Evolutionary conservation across 164 flowering plant genomes (phyloP).

Genomic region (Annona cherimola): DNA sequence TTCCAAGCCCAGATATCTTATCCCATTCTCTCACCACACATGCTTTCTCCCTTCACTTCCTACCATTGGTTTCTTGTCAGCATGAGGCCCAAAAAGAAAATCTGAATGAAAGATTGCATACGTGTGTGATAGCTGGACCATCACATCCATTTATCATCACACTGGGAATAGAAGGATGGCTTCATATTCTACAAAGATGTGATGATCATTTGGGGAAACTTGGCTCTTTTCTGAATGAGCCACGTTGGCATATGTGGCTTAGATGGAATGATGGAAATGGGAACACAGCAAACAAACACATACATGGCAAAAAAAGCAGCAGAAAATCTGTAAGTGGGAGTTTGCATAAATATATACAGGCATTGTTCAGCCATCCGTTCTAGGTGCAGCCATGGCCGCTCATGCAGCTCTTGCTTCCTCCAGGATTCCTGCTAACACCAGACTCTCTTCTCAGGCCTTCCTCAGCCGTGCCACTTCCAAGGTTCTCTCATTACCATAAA

Average conservation of each 20-base stretch:
- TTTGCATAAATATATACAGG: not conserved
- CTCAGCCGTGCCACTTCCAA: slow-evolving; percentile 55
- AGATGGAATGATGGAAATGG: not conserved
- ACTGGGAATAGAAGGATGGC: too few relatives aligned
- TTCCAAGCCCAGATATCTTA: slow-evolving; percentile 29
- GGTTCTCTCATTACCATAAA: slow-evolving; percentile 25
- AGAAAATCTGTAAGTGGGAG: not conserved
- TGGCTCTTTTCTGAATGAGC: too few relatives aligned
- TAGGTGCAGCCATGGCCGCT: slow-evolving; percentile 80
- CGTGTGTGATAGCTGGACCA: not conserved
- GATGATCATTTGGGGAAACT: too few relatives aligned
- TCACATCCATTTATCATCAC: too few relatives aligned
- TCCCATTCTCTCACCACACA: slow-evolving; percentile 47
- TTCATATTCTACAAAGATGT: too few relatives aligned
- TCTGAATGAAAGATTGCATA: not conserved
- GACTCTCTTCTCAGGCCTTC: slow-evolving; percentile 53
- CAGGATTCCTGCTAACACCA: slow-evolving; percentile 59
- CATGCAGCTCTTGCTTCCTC: slow-evolving; percentile 92
- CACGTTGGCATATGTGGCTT: not conserved
- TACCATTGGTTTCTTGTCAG: slow-evolving; percentile 22
- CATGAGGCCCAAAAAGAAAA: too few relatives aligned
- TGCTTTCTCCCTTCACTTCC: slow-evolving; percentile 14
- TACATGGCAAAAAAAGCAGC: not conserved
- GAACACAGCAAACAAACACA: not conserved
- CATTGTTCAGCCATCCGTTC: slow-evolving; percentile 8